Base-by-base conservation (phyloP, 2,329 filamentous ascomycete genomes). In the Pseudogymnoascus destructans region DNA sequence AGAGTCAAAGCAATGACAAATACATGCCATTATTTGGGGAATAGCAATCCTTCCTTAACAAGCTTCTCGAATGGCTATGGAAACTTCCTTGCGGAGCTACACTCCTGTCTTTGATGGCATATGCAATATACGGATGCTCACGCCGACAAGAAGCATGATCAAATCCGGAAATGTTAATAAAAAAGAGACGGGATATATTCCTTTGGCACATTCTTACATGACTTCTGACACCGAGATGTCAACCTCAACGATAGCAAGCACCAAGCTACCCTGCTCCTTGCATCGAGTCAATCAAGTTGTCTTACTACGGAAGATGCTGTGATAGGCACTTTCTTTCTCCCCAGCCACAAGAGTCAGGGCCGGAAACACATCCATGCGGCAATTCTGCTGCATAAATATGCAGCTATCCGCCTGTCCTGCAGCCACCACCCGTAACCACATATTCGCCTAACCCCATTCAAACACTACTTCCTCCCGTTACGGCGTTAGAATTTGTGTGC, bases 281-380 rank as follows among this genome's bases (percentile, higher is more conserved):
- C 77, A 75, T 76, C 77, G 77, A 79, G 77, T 79, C 76, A 73
- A 74, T 71, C 68, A 71, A 73, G 40, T 58, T 64, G 60, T 62
- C 58, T 70, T 66, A 69, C 65, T 59, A 46, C 57, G 67, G 66
- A 66, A 67, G 67, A 61, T 67, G 66, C 67, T 69, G 66, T 67
- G 66, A 66, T 69, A 66, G 67, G 63, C 64, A 61, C 62, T 70
- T 71, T 73, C 75, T 77, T 77, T 77, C 74, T 77, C 73, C 68
- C 69, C 65, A 61, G 69, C 68, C 64, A 70, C 69, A 70, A 67
- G 17, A 58, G 63, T 60, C 38, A 60, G 59, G 60, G 60, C 57
- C 59, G 58, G 61, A 36, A 61, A 62, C 59, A 63, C 62, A 63
- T 63, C 61, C 58, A 65, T 71, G 68, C 73, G 72, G 72, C 72